Percentiles rank a stretch among this genome's conserved stretches.
Conservation (phyloP, 306 rosid genomes). For the Prunus mongolica region DNA sequence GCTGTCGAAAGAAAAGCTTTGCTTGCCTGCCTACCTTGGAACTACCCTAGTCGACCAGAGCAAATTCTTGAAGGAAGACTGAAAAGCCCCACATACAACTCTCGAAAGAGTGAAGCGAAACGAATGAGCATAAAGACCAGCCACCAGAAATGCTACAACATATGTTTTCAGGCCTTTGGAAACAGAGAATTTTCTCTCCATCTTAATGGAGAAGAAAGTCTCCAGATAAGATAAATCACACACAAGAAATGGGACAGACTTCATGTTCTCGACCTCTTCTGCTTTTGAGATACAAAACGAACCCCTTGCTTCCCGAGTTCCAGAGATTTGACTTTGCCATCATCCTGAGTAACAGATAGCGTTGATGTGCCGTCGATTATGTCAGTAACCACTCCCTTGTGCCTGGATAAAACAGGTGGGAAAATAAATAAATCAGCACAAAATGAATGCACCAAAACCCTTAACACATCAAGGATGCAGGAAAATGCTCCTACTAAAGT, state of each 20-base stretch:
- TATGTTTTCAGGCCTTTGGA: background rate
- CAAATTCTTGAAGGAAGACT: background rate
- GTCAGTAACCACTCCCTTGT: slow-evolving; percentile 71
- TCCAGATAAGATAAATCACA: slow-evolving; percentile 12
- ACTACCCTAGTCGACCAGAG: slow-evolving; percentile 3
- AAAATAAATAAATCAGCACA: background rate
- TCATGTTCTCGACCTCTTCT: slow-evolving; percentile 69
- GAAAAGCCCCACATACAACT: background rate
- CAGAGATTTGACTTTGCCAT: slow-evolving; percentile 54
- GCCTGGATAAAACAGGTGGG: slow-evolving; percentile 48
- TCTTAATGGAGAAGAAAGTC: slow-evolving; percentile 16
- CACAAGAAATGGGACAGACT: slow-evolving; percentile 14
- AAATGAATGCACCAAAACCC: background rate
- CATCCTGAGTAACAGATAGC: slow-evolving; percentile 69
- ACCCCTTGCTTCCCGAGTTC: slow-evolving; percentile 88
- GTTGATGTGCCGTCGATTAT: slow-evolving; percentile 62
- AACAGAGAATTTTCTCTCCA: background rate
- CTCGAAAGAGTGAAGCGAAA: background rate
- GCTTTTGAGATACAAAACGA: slow-evolving; percentile 76
- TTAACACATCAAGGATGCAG: no score
- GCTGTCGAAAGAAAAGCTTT: background rate
- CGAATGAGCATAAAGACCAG: background rate
- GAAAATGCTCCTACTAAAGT: background rate
- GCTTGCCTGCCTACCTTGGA: background rate
- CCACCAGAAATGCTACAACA: background rate